Evolutionary conservation across 352 stramenopile species (phyloP).

Genomic region (Lagenidium sp.): DNA sequence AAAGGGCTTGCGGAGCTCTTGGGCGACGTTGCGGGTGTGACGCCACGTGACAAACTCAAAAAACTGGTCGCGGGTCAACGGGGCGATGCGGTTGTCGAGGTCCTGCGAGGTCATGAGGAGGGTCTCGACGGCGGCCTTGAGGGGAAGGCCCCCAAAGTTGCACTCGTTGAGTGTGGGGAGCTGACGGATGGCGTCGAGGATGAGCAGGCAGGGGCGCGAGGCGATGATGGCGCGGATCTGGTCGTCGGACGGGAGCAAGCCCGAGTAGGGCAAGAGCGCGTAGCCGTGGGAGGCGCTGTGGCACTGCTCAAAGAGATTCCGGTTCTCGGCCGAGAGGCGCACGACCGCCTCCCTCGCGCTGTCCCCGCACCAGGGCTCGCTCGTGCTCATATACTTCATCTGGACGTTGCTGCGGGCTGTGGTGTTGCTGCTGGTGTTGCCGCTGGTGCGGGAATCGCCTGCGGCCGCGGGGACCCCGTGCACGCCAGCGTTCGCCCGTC

Average conservation of each 20-base stretch:
- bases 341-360: conserved; percentile 20
- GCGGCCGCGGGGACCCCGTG: background rate
- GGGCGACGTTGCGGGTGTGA: conserved; percentile 36
- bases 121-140: conserved; percentile 50
- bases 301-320: conserved; percentile 36
- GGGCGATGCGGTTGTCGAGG: conserved; percentile 13
- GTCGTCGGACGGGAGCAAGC: conserved; percentile 24
- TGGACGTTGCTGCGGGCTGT: background rate
- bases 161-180: conserved; percentile 38
- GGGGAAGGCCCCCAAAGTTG: conserved; percentile 31
- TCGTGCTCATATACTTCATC: conserved; percentile 9
- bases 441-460: background rate
- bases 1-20: conserved; percentile 30
- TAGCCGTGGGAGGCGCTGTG: conserved; percentile 29
- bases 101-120: conserved; percentile 52
- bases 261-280: conserved; percentile 53
- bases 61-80: conserved; percentile 29
- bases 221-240: conserved; percentile 31
- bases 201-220: conserved; percentile 32
- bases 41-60: conserved; percentile 46
- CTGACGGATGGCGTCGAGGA: conserved; percentile 28
- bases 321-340: conserved; percentile 37
- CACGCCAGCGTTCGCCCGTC: background rate
- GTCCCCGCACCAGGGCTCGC: conserved; percentile 3
- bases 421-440: background rate